These are phyloP conservation scores for Pichia sp. DNA, from an alignment of 1,139 yeast species.

Conservation along the genomic window DNA sequence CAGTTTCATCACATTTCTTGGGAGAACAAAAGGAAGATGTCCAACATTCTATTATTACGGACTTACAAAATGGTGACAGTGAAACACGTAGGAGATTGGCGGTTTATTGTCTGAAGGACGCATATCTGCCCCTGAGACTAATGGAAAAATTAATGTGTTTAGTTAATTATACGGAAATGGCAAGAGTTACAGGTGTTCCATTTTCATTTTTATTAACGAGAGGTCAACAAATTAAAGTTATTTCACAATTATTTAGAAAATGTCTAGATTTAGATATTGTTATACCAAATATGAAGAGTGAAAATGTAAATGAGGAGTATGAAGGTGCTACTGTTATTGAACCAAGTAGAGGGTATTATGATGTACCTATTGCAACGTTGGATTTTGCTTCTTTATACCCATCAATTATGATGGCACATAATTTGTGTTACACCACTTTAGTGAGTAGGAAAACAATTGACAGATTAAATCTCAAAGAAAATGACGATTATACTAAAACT, in stretches of 20 bases:
- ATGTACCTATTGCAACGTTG: conserved; percentile 93
- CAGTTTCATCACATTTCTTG: conserved; percentile 90
- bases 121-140: conserved; percentile 81
- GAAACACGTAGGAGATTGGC: conserved; percentile 95
- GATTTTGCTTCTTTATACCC: conserved; percentile 98
- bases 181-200: conserved; percentile 98
- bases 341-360: conserved; percentile 91
- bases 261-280: conserved; percentile 81
- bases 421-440: conserved; percentile 89
- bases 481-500: conserved; percentile 73
- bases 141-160: conserved; percentile 92
- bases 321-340: conserved; percentile 99
- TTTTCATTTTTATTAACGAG: conserved; percentile 81
- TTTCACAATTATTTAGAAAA: conserved; percentile 89
- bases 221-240: conserved; percentile 97
- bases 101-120: conserved; percentile 95
- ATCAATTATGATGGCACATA: conserved; percentile 99
- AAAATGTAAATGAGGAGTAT: conserved; percentile 82
- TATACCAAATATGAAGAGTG: conserved; percentile 83
- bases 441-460: conserved; percentile 65
- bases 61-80: conserved; percentile 82
- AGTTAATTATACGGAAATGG: conserved; percentile 98
- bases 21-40: conserved; percentile 98
- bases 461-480: conserved; percentile 55
- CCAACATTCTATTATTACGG: conserved; percentile 93